phyloP scores from a whole-genome alignment of 75 land plant genomes.

The Cunninghamia lanceolata region DNA sequence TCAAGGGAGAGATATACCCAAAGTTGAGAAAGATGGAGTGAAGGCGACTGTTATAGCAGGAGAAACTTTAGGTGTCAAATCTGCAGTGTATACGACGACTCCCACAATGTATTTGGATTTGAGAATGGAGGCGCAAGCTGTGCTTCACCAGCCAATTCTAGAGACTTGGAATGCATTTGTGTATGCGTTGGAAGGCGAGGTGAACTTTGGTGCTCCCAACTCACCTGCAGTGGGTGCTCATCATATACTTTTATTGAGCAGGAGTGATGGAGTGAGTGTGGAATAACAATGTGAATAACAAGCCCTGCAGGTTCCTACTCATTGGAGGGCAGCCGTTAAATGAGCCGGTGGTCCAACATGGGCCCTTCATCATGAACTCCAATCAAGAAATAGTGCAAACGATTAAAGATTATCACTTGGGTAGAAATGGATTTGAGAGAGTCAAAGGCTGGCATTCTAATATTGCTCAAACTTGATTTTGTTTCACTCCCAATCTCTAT shows the following conservation, averaged over 20 bases:
- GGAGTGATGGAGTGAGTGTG: constrained; percentile 67
- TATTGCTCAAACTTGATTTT: no score
- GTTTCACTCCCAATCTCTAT: no score
- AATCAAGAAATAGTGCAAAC: no score
- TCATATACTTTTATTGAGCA: constrained; percentile 51
- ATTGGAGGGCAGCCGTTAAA: constrained; percentile 82
- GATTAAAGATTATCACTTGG: no score
- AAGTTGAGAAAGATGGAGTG: constrained; percentile 52
- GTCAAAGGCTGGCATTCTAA: no score
- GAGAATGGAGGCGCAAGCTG: constrained; percentile 6
- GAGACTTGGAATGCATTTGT: constrained; percentile 2
- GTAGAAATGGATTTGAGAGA: constrained; percentile 18
- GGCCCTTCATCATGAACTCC: no score
- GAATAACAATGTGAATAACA: constrained; percentile 43
- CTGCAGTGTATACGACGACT: constrained; percentile 77
- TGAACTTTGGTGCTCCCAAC: no score
- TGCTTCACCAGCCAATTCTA: constrained; percentile 64
- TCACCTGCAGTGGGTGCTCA: constrained; percentile 23
- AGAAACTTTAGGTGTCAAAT: constrained; percentile 50
- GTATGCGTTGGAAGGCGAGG: neutral
- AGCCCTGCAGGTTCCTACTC: constrained; percentile 59
- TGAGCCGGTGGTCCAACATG: no score
- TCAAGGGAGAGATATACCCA: constrained; percentile 38
- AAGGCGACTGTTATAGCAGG: constrained; percentile 60
- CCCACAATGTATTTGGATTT: constrained; percentile 89